Percentiles rank a stretch among this genome's conserved stretches.
These are phyloP conservation scores for Phytophthora quininea DNA, from an alignment of 352 stramenopile genomes.

Conservation along the genomic window DNA sequence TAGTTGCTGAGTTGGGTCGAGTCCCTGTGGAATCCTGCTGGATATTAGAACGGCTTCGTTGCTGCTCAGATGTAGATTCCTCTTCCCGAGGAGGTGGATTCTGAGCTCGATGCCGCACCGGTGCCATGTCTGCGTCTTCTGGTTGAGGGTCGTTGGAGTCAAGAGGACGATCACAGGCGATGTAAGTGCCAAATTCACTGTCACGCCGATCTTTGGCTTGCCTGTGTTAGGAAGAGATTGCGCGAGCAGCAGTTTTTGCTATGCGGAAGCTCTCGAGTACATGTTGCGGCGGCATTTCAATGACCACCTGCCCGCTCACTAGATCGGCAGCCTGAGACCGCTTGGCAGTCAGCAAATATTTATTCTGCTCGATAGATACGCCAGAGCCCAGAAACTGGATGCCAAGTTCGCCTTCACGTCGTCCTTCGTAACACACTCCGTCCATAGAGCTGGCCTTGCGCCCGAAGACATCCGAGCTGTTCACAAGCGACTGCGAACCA, in stretches of 20 bases:
- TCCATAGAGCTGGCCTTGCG: slow-evolving; percentile 22
- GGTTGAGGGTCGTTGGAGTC: slow-evolving; percentile 31
- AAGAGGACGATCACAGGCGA: slow-evolving; percentile 67
- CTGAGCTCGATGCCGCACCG: slow-evolving; percentile 18
- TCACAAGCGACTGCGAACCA: slow-evolving; percentile 52
- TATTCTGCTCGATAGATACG: slow-evolving; percentile 70
- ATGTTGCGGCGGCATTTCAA: slow-evolving; percentile 49
- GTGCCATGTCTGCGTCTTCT: slow-evolving; percentile 13
- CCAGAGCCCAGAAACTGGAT: slow-evolving; percentile 62
- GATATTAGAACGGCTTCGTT: slow-evolving; percentile 27
- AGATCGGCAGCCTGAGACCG: slow-evolving; percentile 38
- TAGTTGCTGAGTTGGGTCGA: slow-evolving; percentile 19
- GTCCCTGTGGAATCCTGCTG: slow-evolving; percentile 1
- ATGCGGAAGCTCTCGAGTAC: slow-evolving; percentile 59
- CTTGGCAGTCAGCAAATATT: slow-evolving; percentile 53
- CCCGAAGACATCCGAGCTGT: slow-evolving; percentile 57
- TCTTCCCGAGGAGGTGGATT: slow-evolving; percentile 5
- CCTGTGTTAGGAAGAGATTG: slow-evolving; percentile 66
- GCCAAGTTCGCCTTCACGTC: slow-evolving; percentile 51
- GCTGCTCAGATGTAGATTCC: slow-evolving; percentile 23
- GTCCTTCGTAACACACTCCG: slow-evolving; percentile 24
- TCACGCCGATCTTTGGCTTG: slow-evolving; percentile 34
- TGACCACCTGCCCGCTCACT: slow-evolving; percentile 40
- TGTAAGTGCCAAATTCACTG: slow-evolving; percentile 55
- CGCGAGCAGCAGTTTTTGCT: slow-evolving; percentile 49